Evolutionary conservation across 768 basidiomycete genomes (phyloP), one percentile per base, ranked within the genome.

Genomic region (Serendipita indica): DNA sequence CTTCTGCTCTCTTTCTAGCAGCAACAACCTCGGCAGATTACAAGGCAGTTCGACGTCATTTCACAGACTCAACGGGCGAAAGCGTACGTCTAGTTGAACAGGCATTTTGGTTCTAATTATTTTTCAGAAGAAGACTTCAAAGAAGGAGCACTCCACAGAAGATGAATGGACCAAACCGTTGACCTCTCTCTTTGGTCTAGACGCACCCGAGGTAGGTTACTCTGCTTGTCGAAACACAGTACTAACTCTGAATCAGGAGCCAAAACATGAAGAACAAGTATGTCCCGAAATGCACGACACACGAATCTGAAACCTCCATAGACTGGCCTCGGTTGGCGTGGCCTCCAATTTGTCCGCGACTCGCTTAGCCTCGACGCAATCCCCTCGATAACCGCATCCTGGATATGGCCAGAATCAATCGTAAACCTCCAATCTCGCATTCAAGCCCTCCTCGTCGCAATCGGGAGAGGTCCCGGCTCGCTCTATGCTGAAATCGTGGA

Each of bases 401-500:
- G 63, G 63, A 61, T 60, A 3, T 64, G 63, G 63, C 63, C 63
- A 4, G 37, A 52, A 7, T 56, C 60, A 13, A 43, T 63, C 32
- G 30, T 57, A 13, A 45, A 34, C 13, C 25, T 64, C 10, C 63
- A 62, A 46, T 46, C 57, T 5, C 59, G 58, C 22, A 57, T 63
- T 37, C 62, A 63, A 28, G 61, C 62, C 3, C 46, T 66, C 22
- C 28, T 66, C 6, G 56, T 64, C 10, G 65, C 65, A 57, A 61
- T 66, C 16, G 58, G 57, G 5, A 34, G 63, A 3, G 65, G 65
- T 33, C 60, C 65, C 4, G 65, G 65, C 1, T 66, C 66, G 20
- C 60, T 66, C n/a, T 65, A 62, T 54, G 60, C 58, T n/a, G 57
- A 66, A 37, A 62, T 66, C 13, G 62, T 64, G 20, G 57, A 64